Percentiles rank a stretch among this genome's conserved stretches.
These are phyloP conservation scores for Cercospora nicotianae DNA, from an alignment of 2,329 filamentous ascomycete genomes.

Conservation along the genomic window DNA sequence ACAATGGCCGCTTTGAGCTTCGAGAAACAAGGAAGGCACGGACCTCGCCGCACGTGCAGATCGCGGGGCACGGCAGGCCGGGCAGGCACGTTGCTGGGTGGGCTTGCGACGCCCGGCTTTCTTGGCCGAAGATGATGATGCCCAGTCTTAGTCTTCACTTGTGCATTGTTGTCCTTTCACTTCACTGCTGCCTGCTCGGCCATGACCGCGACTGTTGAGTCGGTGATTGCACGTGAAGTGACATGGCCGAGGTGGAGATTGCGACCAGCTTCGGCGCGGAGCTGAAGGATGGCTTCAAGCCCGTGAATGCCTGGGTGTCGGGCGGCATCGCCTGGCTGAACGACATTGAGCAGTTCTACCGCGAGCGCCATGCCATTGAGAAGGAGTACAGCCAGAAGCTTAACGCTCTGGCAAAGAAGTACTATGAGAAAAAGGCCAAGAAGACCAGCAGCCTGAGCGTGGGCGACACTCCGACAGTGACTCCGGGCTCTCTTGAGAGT, in stretches of 20 bases:
- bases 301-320: conserved; percentile 85
- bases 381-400: conserved; percentile 95
- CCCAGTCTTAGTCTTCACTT: neutral
- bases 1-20: conserved; percentile 5
- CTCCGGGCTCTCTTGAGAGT: conserved; percentile 91
- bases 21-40: neutral
- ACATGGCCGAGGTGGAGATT: conserved; percentile 79
- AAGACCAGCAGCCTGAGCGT: conserved; percentile 87
- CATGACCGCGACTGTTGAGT: neutral
- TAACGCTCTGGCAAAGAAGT: conserved; percentile 85
- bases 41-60: conserved; percentile 4
- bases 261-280: conserved; percentile 88
- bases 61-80: conserved; percentile 3
- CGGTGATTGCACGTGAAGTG: conserved; percentile 1
- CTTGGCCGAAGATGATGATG: conserved; percentile 5
- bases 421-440: conserved; percentile 93
- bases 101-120: conserved; percentile 1
- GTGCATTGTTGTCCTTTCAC: neutral
- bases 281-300: conserved; percentile 97
- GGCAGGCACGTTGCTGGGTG: neutral
- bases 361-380: conserved; percentile 88
- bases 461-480: conserved; percentile 88
- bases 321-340: conserved; percentile 93
- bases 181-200: conserved; percentile 4
- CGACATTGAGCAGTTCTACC: conserved; percentile 96